Conservation (phyloP, 2,329 filamentous ascomycete genomes). For the Amylocarpus encephaloides region DNA sequence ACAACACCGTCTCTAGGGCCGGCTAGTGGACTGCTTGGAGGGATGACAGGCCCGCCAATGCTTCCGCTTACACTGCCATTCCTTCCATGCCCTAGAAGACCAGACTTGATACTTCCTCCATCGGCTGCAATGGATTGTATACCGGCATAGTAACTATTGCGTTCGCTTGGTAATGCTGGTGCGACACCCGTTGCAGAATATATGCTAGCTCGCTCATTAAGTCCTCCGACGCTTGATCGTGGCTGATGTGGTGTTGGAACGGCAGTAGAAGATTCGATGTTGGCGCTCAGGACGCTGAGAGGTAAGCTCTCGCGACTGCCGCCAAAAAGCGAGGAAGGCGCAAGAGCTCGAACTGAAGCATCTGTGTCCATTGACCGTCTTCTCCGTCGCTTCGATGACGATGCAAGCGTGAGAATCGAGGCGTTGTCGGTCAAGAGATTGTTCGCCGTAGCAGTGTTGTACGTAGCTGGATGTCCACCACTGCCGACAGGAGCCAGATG, state of each 20-base stretch:
- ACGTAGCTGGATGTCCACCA: constrained; percentile 58
- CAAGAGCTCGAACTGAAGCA: constrained; percentile 77
- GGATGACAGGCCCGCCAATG: constrained; percentile 49
- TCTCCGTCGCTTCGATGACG: constrained; percentile 70
- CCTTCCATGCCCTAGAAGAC: constrained; percentile 66
- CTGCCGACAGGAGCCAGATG: constrained; percentile 51
- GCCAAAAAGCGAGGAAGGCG: constrained; percentile 75
- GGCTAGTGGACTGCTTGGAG: constrained; percentile 52
- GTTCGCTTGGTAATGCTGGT: constrained; percentile 63
- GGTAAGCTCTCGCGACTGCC: constrained; percentile 75
- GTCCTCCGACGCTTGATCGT: constrained; percentile 35
- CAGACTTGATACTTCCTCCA: constrained; percentile 72
- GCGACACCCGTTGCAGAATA: constrained; percentile 70
- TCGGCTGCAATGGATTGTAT: constrained; percentile 49
- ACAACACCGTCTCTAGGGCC: constrained; percentile 43
- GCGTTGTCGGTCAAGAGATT: constrained; percentile 79
- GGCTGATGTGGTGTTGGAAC: constrained; percentile 50
- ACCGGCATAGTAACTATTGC: constrained; percentile 74
- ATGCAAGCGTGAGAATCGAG: constrained; percentile 77
- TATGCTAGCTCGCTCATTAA: constrained; percentile 66
- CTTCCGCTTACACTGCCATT: constrained; percentile 79
- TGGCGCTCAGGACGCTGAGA: constrained; percentile 69
- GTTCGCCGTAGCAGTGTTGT: constrained; percentile 72
- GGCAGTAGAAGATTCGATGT: constrained; percentile 47
- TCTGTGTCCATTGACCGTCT: constrained; percentile 79